Conservation (phyloP, 2,329 filamentous ascomycete genomes). For the Magnaporthales sp. region DNA sequence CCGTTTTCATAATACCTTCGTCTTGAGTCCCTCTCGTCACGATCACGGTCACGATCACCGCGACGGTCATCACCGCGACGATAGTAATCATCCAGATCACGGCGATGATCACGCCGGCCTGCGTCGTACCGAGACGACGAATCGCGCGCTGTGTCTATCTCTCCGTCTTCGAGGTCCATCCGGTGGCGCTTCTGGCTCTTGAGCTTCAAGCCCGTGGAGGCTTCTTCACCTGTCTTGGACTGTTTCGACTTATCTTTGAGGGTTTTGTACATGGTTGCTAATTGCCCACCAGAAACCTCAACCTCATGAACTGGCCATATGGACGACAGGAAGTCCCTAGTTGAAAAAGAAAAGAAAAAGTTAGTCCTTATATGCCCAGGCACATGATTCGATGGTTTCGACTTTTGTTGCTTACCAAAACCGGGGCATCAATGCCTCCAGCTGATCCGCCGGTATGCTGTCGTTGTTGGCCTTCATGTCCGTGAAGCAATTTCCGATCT, state of each 20-base stretch:
- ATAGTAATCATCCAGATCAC: slow-evolving; percentile 4
- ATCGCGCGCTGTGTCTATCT: slow-evolving; percentile 27
- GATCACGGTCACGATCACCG: slow-evolving; percentile 8
- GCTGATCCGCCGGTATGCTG: slow-evolving; percentile 17
- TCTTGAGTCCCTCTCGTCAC: slow-evolving; percentile 7
- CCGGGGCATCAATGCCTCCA: slow-evolving; percentile 25
- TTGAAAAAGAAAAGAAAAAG: slow-evolving; percentile 11
- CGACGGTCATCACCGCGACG: slow-evolving; percentile 15
- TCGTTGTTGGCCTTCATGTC: slow-evolving; percentile 20
- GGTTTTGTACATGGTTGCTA: slow-evolving; percentile 26
- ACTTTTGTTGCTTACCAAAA: slow-evolving; percentile 21
- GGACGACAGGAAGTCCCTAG: slow-evolving; percentile 27
- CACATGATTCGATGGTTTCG: neutral
- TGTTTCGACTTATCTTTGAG: slow-evolving; percentile 23
- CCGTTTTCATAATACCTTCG: slow-evolving; percentile 10
- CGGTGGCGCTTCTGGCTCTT: slow-evolving; percentile 8
- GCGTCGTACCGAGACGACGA: slow-evolving; percentile 21
- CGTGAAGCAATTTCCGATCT: slow-evolving; percentile 26
- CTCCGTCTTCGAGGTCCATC: slow-evolving; percentile 26
- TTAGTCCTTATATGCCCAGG: slow-evolving; percentile 10
- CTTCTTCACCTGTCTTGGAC: slow-evolving; percentile 14
- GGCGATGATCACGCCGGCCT: slow-evolving; percentile 4
- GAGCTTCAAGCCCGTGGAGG: neutral
- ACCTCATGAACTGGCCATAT: slow-evolving; percentile 29
- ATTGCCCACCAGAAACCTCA: slow-evolving; percentile 24